Percentiles rank a stretch among this genome's conserved stretches.
phyloP scores from a whole-genome alignment of 1,139 yeast genomes.

The Kodamaea arcana region DNA sequence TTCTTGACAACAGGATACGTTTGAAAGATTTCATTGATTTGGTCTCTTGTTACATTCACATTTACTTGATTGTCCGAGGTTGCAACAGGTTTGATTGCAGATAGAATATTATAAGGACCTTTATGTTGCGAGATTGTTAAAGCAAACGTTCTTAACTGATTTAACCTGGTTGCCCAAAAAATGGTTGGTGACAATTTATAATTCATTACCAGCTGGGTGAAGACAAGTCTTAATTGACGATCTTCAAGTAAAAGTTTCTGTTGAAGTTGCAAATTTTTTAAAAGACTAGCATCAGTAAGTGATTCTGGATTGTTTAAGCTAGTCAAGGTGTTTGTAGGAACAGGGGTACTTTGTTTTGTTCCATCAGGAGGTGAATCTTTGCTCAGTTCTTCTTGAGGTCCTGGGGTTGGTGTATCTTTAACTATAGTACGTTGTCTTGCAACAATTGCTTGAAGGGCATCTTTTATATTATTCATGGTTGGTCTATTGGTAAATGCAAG shows the following conservation, averaged over 20 bases:
- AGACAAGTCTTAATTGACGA: slow-evolving; percentile 64
- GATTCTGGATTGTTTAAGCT: slow-evolving; percentile 18
- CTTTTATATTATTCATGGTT: slow-evolving; percentile 73
- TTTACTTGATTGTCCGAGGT: slow-evolving; percentile 87
- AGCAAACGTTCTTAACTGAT: slow-evolving; percentile 79
- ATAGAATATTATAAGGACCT: slow-evolving; percentile 91
- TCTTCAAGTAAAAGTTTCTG: slow-evolving; percentile 72
- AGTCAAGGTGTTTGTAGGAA: background rate
- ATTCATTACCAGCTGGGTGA: slow-evolving; percentile 83
- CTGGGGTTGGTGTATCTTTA: slow-evolving; percentile 17
- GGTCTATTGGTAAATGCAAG: slow-evolving; percentile 68
- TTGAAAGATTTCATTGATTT: slow-evolving; percentile 82
- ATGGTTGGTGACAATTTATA: slow-evolving; percentile 73
- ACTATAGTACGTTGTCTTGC: slow-evolving; percentile 58
- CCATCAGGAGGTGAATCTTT: slow-evolving; percentile 9
- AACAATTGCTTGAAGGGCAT: slow-evolving; percentile 64
- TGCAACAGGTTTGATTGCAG: slow-evolving; percentile 90
- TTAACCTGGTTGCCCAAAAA: slow-evolving; percentile 85
- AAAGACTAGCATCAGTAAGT: slow-evolving; percentile 38
- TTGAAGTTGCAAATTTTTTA: slow-evolving; percentile 72
- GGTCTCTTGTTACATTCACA: slow-evolving; percentile 87
- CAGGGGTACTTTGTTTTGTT: slow-evolving; percentile 4
- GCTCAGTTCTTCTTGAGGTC: slow-evolving; percentile 1
- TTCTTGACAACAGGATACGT: slow-evolving; percentile 91
- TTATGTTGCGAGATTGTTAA: slow-evolving; percentile 76